Evolutionary conservation across 768 basidiomycete species (phyloP), one percentile per base, ranked within the genome.

Genomic region (Amanita thiersii): DNA sequence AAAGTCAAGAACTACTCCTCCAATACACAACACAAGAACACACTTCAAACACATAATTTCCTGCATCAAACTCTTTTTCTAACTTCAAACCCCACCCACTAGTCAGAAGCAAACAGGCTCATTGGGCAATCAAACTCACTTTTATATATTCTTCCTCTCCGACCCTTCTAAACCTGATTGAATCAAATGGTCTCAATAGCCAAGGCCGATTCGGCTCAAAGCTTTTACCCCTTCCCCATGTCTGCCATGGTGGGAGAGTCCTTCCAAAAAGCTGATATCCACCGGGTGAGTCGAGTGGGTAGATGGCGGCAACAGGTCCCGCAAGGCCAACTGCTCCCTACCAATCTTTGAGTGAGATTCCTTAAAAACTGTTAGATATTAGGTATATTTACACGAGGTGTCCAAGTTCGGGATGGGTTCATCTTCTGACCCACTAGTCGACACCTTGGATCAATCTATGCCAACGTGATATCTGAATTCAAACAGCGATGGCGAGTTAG

Each of bases 271-370:
- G 57, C 49, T 79, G 77, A 52, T 83, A 81, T 0, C 81, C 79
- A 15, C 81, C 81, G 0, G 78, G 78, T 1, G 73, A 75, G 44
- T 73, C 74, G 28, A 79, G 66, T 0, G 79, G 78, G 49, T 81
- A 81, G 28, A 81, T 81, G 0, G 79, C 81, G 3, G 75, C 69
- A 3, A 81, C 71, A 0, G 75, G 68, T 0, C 82, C 81, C 1
- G 80, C 82, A 15, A 81, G 75, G 1, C 80, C 81, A n/a, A 84
- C 67, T 0, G 81, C 79, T 8, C 81, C 82, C 73, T 80, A 52
- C 0, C 18, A 35, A 17, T 15, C 19, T 35, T 41, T 18, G 7
- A 31, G 15, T 7, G 18, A 40, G 9, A 21, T 19, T 30, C 29
- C 29, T 20, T 8, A 40, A 4, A n/a, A n/a, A n/a, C n/a, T n/a